Conservation (phyloP, 768 basidiomycete species). For the Basidioascus undulatus region DNA sequence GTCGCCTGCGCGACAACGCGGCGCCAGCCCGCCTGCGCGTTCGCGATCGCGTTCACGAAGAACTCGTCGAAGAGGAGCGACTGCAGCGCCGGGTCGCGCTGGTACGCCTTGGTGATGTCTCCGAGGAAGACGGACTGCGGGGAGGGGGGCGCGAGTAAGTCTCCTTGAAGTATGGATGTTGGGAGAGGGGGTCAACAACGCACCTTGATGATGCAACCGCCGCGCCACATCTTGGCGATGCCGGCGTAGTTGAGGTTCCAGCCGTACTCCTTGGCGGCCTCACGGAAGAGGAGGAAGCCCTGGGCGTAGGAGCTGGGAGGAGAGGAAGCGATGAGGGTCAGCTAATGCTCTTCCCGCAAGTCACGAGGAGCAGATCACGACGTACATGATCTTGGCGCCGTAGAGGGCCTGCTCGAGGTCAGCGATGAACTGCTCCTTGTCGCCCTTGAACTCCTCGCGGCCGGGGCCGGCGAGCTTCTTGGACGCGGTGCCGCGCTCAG, state of each 20-base stretch:
- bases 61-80: slow-evolving; percentile 88
- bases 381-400: slow-evolving; percentile 97
- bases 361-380: too few relatives aligned
- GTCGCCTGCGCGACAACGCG: slow-evolving; percentile 86
- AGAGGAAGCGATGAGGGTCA: too few relatives aligned
- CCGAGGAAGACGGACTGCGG: slow-evolving; percentile 49
- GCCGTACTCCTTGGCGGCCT: slow-evolving; percentile 67
- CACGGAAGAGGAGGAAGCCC: slow-evolving; percentile 98
- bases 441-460: slow-evolving; percentile 79
- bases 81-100: slow-evolving; percentile 60
- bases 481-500: slow-evolving; percentile 79
- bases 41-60: slow-evolving; percentile 63
- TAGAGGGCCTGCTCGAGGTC: slow-evolving; percentile 98
- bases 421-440: slow-evolving; percentile 96
- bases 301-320: slow-evolving; percentile 74
- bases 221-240: slow-evolving; percentile 98
- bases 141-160: background rate
- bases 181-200: background rate
- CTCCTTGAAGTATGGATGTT: background rate
- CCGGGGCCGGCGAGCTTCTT: slow-evolving; percentile 74
- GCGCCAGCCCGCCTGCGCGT: slow-evolving; percentile 93
- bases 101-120: slow-evolving; percentile 76
- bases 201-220: slow-evolving; percentile 97
- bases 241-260: slow-evolving; percentile 97
- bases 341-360: background rate